phyloP scores from a whole-genome alignment of 805 yeast genomes.

The Candida broadrunensis region DNA sequence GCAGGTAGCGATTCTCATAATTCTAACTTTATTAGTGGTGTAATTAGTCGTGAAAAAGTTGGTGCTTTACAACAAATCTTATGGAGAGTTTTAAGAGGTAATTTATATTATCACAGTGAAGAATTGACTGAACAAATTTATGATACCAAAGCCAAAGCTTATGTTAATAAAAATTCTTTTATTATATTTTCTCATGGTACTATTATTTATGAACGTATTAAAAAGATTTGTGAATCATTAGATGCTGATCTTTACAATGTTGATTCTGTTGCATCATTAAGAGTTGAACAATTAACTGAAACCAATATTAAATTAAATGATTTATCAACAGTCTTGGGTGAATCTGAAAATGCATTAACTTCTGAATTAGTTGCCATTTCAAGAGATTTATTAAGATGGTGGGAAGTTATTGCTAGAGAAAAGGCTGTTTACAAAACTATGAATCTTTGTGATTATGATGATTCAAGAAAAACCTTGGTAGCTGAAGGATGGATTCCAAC shows the following conservation, averaged over 20 bases:
- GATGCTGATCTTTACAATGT: constrained; percentile 76
- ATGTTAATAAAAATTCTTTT: constrained; percentile 74
- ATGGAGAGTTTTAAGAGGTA: constrained; percentile 94
- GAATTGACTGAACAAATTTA: constrained; percentile 69
- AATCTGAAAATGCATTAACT: constrained; percentile 56
- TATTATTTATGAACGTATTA: constrained; percentile 65
- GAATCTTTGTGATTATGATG: constrained; percentile 78
- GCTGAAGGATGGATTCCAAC: constrained; percentile 98
- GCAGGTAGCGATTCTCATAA: constrained; percentile 18
- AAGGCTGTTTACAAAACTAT: constrained; percentile 76
- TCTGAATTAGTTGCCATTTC: constrained; percentile 80
- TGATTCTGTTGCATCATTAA: constrained; percentile 31
- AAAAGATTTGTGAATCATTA: constrained; percentile 82
- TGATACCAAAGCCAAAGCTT: constrained; percentile 55
- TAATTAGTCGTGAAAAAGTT: constrained; percentile 69
- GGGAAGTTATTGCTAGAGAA: constrained; percentile 60
- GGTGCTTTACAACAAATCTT: constrained; percentile 73
- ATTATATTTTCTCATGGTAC: constrained; percentile 91
- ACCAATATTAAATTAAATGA: constrained; percentile 28
- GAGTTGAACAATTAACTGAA: constrained; percentile 28
- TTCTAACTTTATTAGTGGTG: constrained; percentile 67
- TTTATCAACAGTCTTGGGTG: constrained; percentile 31
- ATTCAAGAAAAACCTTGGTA: constrained; percentile 76
- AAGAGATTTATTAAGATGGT: constrained; percentile 74
- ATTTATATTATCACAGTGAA: constrained; percentile 70